These are phyloP conservation scores for Glycine soja DNA, from an alignment of 306 rosid genomes.

Conservation along the genomic window DNA sequence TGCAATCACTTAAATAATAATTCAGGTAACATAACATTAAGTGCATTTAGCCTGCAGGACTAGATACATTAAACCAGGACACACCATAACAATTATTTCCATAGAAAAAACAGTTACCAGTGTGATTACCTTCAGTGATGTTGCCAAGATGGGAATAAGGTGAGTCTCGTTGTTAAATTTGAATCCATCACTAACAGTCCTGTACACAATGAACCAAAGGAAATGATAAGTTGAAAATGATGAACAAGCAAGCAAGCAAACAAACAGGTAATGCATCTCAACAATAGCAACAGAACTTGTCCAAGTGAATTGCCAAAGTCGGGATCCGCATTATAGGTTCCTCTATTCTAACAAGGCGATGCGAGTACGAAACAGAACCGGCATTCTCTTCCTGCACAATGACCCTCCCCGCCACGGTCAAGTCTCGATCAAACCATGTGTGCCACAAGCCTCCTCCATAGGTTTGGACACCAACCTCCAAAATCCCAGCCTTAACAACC, in stretches of 20 bases:
- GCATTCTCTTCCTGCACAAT: constrained; percentile 57
- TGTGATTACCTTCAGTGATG: constrained; percentile 71
- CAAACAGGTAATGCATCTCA: constrained; percentile 33
- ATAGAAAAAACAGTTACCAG: not conserved
- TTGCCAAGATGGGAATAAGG: constrained; percentile 91
- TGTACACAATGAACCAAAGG: constrained; percentile 42
- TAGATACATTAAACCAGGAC: not conserved
- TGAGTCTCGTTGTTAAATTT: constrained; percentile 76
- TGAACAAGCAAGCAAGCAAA: not conserved
- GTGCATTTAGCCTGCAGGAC: too few species aligned
- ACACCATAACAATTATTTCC: constrained; percentile 1
- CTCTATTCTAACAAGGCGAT: constrained; percentile 75
- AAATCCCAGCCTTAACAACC: constrained; percentile 75
- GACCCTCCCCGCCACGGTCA: constrained; percentile 85
- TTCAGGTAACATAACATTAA: not conserved
- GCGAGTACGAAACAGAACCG: constrained; percentile 60
- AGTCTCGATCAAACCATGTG: constrained; percentile 93
- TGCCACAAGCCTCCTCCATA: constrained; percentile 93
- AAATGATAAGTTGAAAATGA: not conserved
- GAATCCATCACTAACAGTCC: constrained; percentile 78
- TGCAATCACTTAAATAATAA: constrained; percentile 12
- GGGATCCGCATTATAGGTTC: constrained; percentile 90
- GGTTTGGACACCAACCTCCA: constrained; percentile 90
- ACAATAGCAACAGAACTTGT: constrained; percentile 60
- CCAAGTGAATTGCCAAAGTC: constrained; percentile 90